Base-by-base conservation (phyloP, 495 filamentous ascomycete genomes). In the Penicillium salamii region DNA sequence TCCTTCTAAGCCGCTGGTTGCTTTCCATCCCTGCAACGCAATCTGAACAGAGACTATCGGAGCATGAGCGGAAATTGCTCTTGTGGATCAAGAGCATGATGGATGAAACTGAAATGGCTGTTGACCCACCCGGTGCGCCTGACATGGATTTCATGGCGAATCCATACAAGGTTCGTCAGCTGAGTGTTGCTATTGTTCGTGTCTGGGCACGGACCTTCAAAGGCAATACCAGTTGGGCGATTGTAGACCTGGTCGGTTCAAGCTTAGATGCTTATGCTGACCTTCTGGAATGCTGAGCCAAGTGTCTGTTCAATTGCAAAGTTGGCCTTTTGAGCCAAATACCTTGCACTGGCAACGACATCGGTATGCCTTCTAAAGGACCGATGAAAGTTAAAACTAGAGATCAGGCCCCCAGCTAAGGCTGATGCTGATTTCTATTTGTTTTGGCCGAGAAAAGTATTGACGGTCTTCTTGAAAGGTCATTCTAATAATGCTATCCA, bases 91-190 rank as follows among this genome's bases (percentile, higher is more conserved):
- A 84, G 43, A 83, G 80, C 55, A 86, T 90, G 81, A 76, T 90
- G 55, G 82, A 87, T 58, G 86, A 90, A 71, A 89, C 86, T 7
- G 83, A 87, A 52, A 84, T 87, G 62, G 83, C 84, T 35, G 81
- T 85, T 31, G 68, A 71, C 57, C 68, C 68, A 7, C 63, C 67
- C 6, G 72, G 71, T 7, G 65, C 70, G 21, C 69, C 68, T 12
- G 70, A 77, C 28, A 38, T 69, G 37, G 71, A 75, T 0, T 75
- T 77, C 50, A 62, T 77, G 52, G 56, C 70, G 18, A 72, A 71
- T 43, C 71, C 66, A 13, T 72, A 65, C 43, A 77, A 77, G 49
- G 70, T 69, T 29, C 69, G 65, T 9, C 74, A 75, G 53, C 63
- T 77, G 3, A 77, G 74, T 52, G 64, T 78, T 50, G 69, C 74